Evolutionary conservation across 2,329 filamentous ascomycete species (phyloP).

Genomic region (Botryotinia convoluta): DNA sequence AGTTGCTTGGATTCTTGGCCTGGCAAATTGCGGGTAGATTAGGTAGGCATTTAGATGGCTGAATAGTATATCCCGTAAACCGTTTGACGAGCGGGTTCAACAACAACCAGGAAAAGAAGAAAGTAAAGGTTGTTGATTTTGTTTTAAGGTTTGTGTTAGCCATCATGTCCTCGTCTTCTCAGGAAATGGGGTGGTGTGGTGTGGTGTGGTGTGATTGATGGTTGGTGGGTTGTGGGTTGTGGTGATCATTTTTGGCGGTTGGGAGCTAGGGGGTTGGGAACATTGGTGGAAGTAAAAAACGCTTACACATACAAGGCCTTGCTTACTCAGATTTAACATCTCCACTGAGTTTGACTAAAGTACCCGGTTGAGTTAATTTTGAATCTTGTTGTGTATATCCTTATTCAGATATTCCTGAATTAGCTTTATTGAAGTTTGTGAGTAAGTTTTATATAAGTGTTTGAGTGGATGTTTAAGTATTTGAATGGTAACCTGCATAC

Average conservation of each 20-base stretch:
- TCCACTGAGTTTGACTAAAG: slow-evolving; percentile 9
- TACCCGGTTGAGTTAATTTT: background rate
- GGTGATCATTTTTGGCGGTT: slow-evolving; percentile 1
- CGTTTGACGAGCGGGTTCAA: background rate
- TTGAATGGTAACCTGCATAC: background rate
- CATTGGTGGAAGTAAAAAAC: background rate
- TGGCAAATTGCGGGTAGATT: slow-evolving; percentile 1
- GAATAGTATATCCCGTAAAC: background rate
- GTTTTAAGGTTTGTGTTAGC: background rate
- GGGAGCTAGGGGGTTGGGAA: background rate
- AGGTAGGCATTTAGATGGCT: background rate
- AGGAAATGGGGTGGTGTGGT: background rate
- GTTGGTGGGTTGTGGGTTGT: slow-evolving; percentile 5
- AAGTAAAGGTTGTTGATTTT: background rate
- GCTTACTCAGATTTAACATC: slow-evolving; percentile 17
- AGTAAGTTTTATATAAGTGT: background rate
- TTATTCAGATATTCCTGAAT: background rate
- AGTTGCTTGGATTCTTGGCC: background rate
- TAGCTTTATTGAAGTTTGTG: background rate
- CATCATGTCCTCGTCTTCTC: background rate
- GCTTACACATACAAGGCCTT: slow-evolving; percentile 19
- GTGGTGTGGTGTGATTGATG: background rate
- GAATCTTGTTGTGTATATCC: background rate
- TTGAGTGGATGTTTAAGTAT: background rate
- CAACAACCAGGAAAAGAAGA: background rate